Evolutionary conservation across 768 basidiomycete species (phyloP).

Genomic region (Mycena rosella): DNA sequence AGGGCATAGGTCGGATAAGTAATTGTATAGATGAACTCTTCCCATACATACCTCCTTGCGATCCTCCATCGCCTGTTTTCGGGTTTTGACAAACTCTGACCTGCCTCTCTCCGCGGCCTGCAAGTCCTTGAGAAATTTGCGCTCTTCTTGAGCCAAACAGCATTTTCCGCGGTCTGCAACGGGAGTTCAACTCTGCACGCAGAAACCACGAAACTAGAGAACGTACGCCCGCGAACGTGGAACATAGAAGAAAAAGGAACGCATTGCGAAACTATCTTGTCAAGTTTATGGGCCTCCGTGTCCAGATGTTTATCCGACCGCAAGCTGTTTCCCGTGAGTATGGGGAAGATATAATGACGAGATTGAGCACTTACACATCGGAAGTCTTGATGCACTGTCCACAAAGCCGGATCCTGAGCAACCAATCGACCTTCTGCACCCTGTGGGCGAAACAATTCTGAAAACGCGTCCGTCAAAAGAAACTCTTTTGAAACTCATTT

Average conservation of each 20-base stretch:
- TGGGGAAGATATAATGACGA: not conserved
- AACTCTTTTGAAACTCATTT: not conserved
- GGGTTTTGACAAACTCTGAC: conserved; percentile 34
- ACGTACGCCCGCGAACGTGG: conserved; percentile 26
- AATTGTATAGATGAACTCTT: conserved; percentile 8
- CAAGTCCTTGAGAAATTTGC: conserved; percentile 39
- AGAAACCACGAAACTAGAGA: not conserved
- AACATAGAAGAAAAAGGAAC: conserved; percentile 38
- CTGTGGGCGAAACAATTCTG: conserved; percentile 41
- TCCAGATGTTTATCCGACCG: conserved; percentile 31
- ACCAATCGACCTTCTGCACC: conserved; percentile 42
- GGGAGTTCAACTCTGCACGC: not conserved
- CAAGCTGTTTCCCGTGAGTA: conserved; percentile 24
- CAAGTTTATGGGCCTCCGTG: conserved; percentile 12
- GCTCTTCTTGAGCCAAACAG: conserved; percentile 36
- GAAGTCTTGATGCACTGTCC: conserved; percentile 40
- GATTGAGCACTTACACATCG: conserved; percentile 17
- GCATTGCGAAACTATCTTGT: conserved; percentile 39
- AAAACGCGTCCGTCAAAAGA: not conserved
- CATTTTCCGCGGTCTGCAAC: conserved; percentile 24
- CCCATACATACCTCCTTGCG: conserved; percentile 28
- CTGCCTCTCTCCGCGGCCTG: conserved; percentile 17
- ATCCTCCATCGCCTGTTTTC: conserved; percentile 23
- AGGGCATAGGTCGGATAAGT: conserved; percentile 2
- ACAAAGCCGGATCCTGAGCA: conserved; percentile 44